phyloP scores from a whole-genome alignment of 805 yeast genomes.

The Myxozyma udenii region DNA sequence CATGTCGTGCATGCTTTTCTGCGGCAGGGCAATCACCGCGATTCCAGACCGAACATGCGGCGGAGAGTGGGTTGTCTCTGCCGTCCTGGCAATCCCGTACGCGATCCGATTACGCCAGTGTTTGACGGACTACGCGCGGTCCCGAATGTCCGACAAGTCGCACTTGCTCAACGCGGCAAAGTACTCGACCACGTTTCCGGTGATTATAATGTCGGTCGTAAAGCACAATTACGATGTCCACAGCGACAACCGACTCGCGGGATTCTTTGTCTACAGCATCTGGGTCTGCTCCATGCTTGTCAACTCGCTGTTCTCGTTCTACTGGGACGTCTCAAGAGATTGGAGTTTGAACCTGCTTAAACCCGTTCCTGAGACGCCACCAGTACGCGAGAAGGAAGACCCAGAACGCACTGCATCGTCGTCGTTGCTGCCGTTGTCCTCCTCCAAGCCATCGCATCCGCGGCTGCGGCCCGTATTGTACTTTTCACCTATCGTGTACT shows the following conservation, averaged over 20 bases:
- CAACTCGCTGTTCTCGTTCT: constrained; percentile 73
- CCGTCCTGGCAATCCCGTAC: constrained; percentile 54
- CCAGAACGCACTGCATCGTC: neutral
- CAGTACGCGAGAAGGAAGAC: neutral
- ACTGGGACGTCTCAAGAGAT: constrained; percentile 88
- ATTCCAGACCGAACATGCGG: constrained; percentile 41
- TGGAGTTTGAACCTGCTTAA: constrained; percentile 57
- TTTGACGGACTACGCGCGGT: constrained; percentile 55
- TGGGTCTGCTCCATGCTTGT: constrained; percentile 46
- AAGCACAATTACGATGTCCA: constrained; percentile 24
- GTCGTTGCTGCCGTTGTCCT: neutral
- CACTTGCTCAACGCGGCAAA: constrained; percentile 73
- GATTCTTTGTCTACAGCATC: constrained; percentile 8
- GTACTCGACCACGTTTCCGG: constrained; percentile 64
- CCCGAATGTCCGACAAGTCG: constrained; percentile 40
- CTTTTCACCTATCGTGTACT: constrained; percentile 46
- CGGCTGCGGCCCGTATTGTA: constrained; percentile 35
- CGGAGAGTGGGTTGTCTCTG: constrained; percentile 40
- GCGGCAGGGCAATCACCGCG: constrained; percentile 39
- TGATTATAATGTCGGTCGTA: constrained; percentile 41
- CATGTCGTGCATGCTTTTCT: constrained; percentile 49
- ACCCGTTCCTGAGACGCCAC: neutral
- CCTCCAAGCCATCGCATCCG: constrained; percentile 2
- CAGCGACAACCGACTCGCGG: neutral
- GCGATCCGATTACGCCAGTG: constrained; percentile 82